Evolutionary conservation across 2,329 filamentous ascomycete genomes (phyloP).

Genomic region (Fusarium bactridioides): DNA sequence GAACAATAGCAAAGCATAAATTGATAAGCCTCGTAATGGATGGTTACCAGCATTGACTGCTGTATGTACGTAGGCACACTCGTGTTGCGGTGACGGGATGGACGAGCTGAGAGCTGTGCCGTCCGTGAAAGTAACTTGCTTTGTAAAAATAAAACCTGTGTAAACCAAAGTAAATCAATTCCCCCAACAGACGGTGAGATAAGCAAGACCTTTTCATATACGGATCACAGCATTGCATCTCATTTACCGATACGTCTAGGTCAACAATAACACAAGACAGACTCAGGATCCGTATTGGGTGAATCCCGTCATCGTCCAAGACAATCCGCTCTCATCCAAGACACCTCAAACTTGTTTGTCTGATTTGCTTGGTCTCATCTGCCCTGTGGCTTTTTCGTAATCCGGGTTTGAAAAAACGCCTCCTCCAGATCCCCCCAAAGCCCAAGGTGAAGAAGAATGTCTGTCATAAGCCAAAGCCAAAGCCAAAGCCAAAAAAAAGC

Average conservation of each 20-base stretch:
- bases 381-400: slow-evolving; percentile 27
- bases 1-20: background rate
- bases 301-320: slow-evolving; percentile 14
- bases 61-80: background rate
- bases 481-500: background rate
- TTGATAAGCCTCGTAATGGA: slow-evolving; percentile 18
- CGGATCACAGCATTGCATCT: slow-evolving; percentile 5
- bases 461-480: background rate
- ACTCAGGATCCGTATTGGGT: slow-evolving; percentile 1
- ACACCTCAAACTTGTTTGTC: slow-evolving; percentile 24
- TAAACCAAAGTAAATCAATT: background rate
- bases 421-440: slow-evolving; percentile 2
- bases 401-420: slow-evolving; percentile 25
- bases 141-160: slow-evolving; percentile 3
- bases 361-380: slow-evolving; percentile 6
- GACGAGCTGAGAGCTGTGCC: slow-evolving; percentile 3
- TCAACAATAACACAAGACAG: slow-evolving; percentile 5
- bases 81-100: slow-evolving; percentile 1
- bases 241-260: slow-evolving; percentile 14
- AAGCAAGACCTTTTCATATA: slow-evolving; percentile 19
- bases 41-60: slow-evolving; percentile 10
- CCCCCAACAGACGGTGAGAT: slow-evolving; percentile 21
- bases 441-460: background rate
- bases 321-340: slow-evolving; percentile 30
- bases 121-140: slow-evolving; percentile 2